Base-by-base conservation (phyloP, 192 early-diverging fungal species). In the Podila epigama region DNA sequence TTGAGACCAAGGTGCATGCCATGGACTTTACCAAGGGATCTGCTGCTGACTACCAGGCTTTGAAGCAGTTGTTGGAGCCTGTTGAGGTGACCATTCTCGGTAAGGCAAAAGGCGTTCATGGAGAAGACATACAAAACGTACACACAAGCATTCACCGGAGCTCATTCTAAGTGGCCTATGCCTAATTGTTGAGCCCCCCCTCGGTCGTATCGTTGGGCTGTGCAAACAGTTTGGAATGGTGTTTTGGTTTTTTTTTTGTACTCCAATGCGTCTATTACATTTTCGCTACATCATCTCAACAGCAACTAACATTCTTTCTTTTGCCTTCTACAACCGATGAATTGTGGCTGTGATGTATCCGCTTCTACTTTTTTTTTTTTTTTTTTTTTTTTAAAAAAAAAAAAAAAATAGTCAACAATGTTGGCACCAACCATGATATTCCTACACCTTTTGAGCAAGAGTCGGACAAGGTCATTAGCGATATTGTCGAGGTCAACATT, bases 371-470 rank as follows among this genome's bases (percentile, higher is more conserved):
- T n/a, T n/a, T n/a, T n/a, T n/a, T n/a, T n/a, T n/a, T n/a, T n/a
- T n/a, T n/a, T n/a, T n/a, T n/a, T n/a, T n/a, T n/a, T n/a, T n/a
- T n/a, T n/a, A n/a, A n/a, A n/a, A n/a, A n/a, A n/a, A n/a, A n/a
- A n/a, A n/a, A n/a, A n/a, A n/a, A n/a, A 27, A 80, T 92, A 81
- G 88, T 97, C 48, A 99, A 99, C 86, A 99, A 99, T 80, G 97
- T 97, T 34, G 97, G 90, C 41, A 87, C 92, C 32, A 95, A 91
- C 81, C 95, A 98, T 70, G 94, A 93, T 41, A 88, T 95, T 75
- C 96, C 97, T 52, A 93, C 90, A 48, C 85, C 92, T 16, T 95
- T 96, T 79, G 85, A 88, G 79, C 90, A 97, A 51, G 92, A 95
- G 69, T 62, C 65, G 29, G 82, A 87, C 56, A 78, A 85, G 54